phyloP scores from a whole-genome alignment of 208 protist species.

The Crithidia acanthocephali region DNA sequence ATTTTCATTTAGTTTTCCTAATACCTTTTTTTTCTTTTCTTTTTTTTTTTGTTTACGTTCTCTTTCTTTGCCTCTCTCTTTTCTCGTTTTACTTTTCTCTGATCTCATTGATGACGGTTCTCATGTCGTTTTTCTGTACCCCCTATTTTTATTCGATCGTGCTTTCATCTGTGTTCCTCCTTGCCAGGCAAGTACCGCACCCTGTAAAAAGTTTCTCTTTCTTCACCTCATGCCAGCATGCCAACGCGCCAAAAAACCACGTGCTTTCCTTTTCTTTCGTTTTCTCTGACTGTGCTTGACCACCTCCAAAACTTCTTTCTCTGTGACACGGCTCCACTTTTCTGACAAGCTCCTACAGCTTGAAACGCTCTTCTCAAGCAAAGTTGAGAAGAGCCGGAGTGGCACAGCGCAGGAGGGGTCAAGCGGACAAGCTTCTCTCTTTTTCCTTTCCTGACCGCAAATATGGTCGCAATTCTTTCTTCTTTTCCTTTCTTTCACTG shows the following conservation, averaged over 20 bases:
- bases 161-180: not conserved
- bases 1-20: slow-evolving; percentile 1
- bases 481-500: slow-evolving; percentile 3
- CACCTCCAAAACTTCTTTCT: slow-evolving; percentile 3
- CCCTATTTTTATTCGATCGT: not conserved
- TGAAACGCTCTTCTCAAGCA: not conserved
- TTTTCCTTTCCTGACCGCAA: slow-evolving; percentile 12
- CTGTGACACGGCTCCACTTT: not conserved
- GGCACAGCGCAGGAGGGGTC: not conserved
- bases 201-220: not conserved
- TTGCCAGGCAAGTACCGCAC: not conserved
- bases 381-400: not conserved
- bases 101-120: not conserved
- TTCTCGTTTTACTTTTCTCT: not conserved
- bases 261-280: slow-evolving; percentile 2
- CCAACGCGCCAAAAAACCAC: slow-evolving; percentile 1
- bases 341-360: not conserved
- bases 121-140: not conserved
- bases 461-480: slow-evolving; percentile 16
- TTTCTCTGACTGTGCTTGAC: slow-evolving; percentile 14
- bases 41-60: slow-evolving; percentile 7
- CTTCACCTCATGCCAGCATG: not conserved
- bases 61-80: not conserved
- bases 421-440: not conserved
- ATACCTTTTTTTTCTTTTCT: slow-evolving; percentile 3